phyloP scores from a whole-genome alignment of 2,329 filamentous ascomycete genomes.

The Paracoccidioides lutzii region DNA sequence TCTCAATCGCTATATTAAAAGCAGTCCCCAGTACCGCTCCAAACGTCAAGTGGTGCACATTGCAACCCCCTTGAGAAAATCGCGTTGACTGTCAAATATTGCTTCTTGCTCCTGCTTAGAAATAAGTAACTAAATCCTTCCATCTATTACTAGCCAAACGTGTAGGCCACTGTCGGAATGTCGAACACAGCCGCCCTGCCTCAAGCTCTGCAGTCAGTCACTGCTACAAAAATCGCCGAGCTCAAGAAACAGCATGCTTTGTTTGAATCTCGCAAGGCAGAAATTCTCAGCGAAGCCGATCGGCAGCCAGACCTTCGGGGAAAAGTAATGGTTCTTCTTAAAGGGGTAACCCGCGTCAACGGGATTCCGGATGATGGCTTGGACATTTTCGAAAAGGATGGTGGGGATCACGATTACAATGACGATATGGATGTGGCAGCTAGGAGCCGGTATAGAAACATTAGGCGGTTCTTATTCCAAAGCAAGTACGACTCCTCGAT shows the following conservation, averaged over 20 bases:
- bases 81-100: no score
- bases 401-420: conserved; percentile 19
- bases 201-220: conserved; percentile 43
- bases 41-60: no score
- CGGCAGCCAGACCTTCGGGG: conserved; percentile 18
- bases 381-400: conserved; percentile 16
- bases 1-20: no score
- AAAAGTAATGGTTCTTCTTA: conserved; percentile 23
- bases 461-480: conserved; percentile 42
- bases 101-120: background rate
- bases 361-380: conserved; percentile 24
- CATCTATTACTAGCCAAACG: background rate
- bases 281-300: conserved; percentile 26
- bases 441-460: conserved; percentile 27
- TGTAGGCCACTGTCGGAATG: conserved; percentile 14
- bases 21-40: no score
- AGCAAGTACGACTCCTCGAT: conserved; percentile 42
- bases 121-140: background rate
- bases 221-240: conserved; percentile 44
- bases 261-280: conserved; percentile 37
- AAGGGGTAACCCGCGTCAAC: conserved; percentile 28
- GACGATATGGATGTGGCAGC: conserved; percentile 12
- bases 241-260: conserved; percentile 39
- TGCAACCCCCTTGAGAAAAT: no score
- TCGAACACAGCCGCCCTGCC: conserved; percentile 31